Evolutionary conservation across 164 flowering plant species (phyloP).

Genomic region (Magnolia changhungtana): DNA sequence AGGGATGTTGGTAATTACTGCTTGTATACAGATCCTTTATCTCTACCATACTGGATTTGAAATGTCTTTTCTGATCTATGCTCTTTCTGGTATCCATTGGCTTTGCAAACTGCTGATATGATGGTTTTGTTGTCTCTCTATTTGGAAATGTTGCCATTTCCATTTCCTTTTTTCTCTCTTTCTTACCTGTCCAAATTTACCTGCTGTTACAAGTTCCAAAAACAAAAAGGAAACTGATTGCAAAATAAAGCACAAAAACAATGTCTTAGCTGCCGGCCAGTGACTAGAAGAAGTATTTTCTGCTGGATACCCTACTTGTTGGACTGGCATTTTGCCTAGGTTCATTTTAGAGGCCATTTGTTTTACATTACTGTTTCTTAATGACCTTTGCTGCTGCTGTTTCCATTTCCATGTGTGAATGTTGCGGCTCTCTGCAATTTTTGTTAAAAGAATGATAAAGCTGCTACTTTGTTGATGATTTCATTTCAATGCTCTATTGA

Average conservation of each 20-base stretch:
- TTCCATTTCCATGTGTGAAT: too few species aligned
- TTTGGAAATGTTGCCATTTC: neutral
- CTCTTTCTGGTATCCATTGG: neutral
- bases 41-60: neutral
- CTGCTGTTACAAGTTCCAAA: neutral
- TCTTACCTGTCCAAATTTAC: neutral
- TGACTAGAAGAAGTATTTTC: too few species aligned
- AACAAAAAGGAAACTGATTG: neutral
- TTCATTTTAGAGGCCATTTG: too few species aligned
- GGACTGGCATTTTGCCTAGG: too few species aligned
- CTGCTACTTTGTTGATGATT: neutral
- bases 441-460: neutral
- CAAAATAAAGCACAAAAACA: too few species aligned
- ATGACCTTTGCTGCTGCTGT: too few species aligned
- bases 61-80: neutral
- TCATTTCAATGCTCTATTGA: too few species aligned
- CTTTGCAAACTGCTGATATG: neutral
- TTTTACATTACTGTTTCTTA: too few species aligned
- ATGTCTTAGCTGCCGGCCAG: too few species aligned
- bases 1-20: slow-evolving; percentile 83
- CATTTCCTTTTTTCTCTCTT: neutral
- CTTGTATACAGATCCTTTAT: slow-evolving; percentile 22
- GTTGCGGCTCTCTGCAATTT: too few species aligned
- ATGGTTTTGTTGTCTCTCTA: neutral
- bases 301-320: too few species aligned